Evolutionary conservation across 805 yeast genomes (phyloP), one percentile per base, ranked within the genome.

Genomic region (Pichia sporocuriosa): DNA sequence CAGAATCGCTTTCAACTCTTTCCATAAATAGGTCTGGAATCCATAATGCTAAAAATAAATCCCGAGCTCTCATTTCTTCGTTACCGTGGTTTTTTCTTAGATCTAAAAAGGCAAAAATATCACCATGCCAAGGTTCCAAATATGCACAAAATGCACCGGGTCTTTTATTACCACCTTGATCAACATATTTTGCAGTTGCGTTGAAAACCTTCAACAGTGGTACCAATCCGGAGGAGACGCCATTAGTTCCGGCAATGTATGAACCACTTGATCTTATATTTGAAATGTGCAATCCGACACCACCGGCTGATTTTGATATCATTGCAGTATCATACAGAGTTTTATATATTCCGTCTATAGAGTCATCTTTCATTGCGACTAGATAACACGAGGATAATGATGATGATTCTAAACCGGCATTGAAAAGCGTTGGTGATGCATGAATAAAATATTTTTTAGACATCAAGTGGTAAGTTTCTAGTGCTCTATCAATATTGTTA

Each of bases 141-240:
- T 89, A 90, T 28, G 88, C 66, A 27, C 96, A 96, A 63, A 90
- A 84, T 3, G 98, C 98, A 48, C 97, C 97, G 0, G 98, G 98
- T 56, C 98, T 73, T 65, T 89, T 89, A 67, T 90, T 90, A 42
- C 97, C 97, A 48, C 98, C 98, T 70, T 90, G 98, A 56, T 90
- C 97, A 32, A 90, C 97, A 57, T 89, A 90, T 53, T 96, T 77
- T 16, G 98, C 97, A 21, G 97, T 88, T 65, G 87, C 84, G 69
- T 90, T 90, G 68, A 81, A 90, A 9, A 90, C 97, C 53, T 95
- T 78, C 22, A 90, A 68, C 97, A 90, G 88, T n/a, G 98, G 98
- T 32, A 89, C 81, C 37, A 90, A 66, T 29, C 98, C 98, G 53
- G 81, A 86, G 2, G 97, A 87, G 10, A 84, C 78, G 40, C 97